These are phyloP conservation scores for Solanum piurae DNA, from an alignment of 257 asterid species.

Conservation along the genomic window DNA sequence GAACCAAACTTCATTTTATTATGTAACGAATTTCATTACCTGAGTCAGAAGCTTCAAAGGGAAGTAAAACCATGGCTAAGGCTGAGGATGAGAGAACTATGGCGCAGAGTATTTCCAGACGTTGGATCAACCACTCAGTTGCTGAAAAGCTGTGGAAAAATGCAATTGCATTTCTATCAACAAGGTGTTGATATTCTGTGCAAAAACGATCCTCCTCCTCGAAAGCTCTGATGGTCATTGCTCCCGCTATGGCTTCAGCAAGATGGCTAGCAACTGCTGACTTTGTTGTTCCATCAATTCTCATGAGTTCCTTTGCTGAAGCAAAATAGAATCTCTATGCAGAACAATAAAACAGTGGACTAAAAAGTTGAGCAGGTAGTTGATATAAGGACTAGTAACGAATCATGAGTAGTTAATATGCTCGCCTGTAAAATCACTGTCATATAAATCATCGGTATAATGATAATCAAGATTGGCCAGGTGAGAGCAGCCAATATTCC, in stretches of 20 bases:
- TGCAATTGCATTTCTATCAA: slow-evolving; percentile 18
- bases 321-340: slow-evolving; percentile 21
- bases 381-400: neutral
- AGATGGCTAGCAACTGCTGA: slow-evolving; percentile 26
- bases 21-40: neutral
- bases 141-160: slow-evolving; percentile 25
- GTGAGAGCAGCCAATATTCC: slow-evolving; percentile 22
- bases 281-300: slow-evolving; percentile 27
- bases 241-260: slow-evolving; percentile 30
- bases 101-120: slow-evolving; percentile 21
- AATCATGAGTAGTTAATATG: neutral
- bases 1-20: neutral
- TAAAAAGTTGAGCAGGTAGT: neutral
- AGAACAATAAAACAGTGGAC: neutral
- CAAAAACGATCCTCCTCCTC: slow-evolving; percentile 25
- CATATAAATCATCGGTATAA: slow-evolving; percentile 11
- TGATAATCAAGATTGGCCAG: slow-evolving; percentile 20
- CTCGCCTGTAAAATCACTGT: slow-evolving; percentile 18
- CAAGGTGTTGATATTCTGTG: slow-evolving; percentile 7
- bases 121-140: slow-evolving; percentile 30
- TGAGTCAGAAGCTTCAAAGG: slow-evolving; percentile 17
- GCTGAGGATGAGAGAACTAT: slow-evolving; percentile 27
- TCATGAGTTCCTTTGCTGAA: slow-evolving; percentile 23
- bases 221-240: slow-evolving; percentile 27
- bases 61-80: slow-evolving; percentile 16